Evolutionary conservation across 2,329 filamentous ascomycete species (phyloP).

Genomic region (Tolypocladium nubicola): DNA sequence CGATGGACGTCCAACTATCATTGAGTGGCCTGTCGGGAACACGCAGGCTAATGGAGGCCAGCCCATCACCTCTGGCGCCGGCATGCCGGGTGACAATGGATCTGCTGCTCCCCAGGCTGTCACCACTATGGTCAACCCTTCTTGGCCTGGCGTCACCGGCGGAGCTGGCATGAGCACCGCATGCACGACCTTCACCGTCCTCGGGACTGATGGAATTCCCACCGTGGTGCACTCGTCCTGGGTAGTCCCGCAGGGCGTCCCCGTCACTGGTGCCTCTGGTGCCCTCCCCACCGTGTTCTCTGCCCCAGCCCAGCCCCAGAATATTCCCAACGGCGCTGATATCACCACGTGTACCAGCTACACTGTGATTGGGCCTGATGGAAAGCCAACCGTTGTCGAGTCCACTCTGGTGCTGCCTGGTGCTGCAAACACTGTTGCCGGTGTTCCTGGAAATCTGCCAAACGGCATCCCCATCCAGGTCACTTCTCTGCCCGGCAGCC

Average conservation of each 20-base stretch:
- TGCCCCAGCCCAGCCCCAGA: not conserved
- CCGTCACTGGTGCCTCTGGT: not conserved
- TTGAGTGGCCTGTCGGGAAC: slow-evolving; percentile 6
- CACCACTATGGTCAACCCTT: not conserved
- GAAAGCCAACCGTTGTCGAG: slow-evolving; percentile 20
- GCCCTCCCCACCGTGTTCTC: not conserved
- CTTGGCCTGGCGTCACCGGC: not conserved
- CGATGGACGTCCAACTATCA: slow-evolving; percentile 16
- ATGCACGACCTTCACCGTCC: slow-evolving; percentile 16
- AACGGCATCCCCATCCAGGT: slow-evolving; percentile 4
- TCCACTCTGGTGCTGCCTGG: slow-evolving; percentile 20
- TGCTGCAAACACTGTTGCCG: slow-evolving; percentile 5
- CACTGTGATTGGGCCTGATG: slow-evolving; percentile 9
- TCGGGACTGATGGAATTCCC: slow-evolving; percentile 16
- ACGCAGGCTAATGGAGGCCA: slow-evolving; percentile 5
- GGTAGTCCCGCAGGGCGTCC: slow-evolving; percentile 5
- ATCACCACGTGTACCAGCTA: slow-evolving; percentile 7
- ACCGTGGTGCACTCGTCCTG: slow-evolving; percentile 17
- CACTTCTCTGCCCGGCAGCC: slow-evolving; percentile 1
- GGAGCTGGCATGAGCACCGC: slow-evolving; percentile 7
- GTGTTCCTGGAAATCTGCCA: slow-evolving; percentile 4
- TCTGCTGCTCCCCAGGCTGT: slow-evolving; percentile 2
- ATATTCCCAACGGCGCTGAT: not conserved
- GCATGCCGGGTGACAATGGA: slow-evolving; percentile 4
- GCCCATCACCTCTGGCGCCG: slow-evolving; percentile 5